phyloP scores from a whole-genome alignment of 192 early-diverging fungal genomes.

The Jimgerdemannia flammicorona region DNA sequence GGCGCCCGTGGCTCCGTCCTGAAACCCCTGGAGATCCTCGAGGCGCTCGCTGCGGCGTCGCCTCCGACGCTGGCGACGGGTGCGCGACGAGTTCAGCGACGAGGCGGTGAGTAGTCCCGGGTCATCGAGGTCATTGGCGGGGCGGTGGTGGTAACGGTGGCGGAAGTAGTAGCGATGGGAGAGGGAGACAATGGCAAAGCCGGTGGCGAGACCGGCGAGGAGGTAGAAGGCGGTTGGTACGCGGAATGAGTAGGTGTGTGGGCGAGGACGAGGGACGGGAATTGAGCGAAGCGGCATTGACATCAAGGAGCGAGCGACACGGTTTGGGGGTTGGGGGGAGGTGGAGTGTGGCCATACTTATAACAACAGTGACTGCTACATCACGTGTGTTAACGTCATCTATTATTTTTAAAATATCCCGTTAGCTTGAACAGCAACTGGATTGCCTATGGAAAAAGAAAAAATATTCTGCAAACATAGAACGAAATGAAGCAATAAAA shows the following conservation, averaged over 20 bases:
- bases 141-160: conserved; percentile 11
- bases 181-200: conserved; percentile 29
- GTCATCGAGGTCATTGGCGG: conserved; percentile 4
- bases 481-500: too few relatives aligned
- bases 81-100: not conserved
- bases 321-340: too few relatives aligned
- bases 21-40: not conserved
- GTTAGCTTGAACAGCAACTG: too few relatives aligned
- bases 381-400: too few relatives aligned
- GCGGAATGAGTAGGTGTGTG: conserved; percentile 3
- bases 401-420: too few relatives aligned
- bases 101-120: not conserved
- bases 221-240: conserved; percentile 26
- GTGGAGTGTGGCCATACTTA: too few relatives aligned
- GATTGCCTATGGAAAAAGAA: too few relatives aligned
- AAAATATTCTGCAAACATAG: too few relatives aligned
- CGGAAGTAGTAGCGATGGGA: conserved; percentile 23
- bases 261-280: too few relatives aligned
- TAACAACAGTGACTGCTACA: too few relatives aligned
- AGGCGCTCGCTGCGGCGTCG: conserved; percentile 3
- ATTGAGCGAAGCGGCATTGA: too few relatives aligned
- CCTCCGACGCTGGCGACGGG: not conserved
- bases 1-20: not conserved
- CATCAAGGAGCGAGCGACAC: too few relatives aligned
- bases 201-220: conserved; percentile 32